Base-by-base conservation (phyloP, 768 basidiomycete genomes). In the Dentipellis fragilis region DNA sequence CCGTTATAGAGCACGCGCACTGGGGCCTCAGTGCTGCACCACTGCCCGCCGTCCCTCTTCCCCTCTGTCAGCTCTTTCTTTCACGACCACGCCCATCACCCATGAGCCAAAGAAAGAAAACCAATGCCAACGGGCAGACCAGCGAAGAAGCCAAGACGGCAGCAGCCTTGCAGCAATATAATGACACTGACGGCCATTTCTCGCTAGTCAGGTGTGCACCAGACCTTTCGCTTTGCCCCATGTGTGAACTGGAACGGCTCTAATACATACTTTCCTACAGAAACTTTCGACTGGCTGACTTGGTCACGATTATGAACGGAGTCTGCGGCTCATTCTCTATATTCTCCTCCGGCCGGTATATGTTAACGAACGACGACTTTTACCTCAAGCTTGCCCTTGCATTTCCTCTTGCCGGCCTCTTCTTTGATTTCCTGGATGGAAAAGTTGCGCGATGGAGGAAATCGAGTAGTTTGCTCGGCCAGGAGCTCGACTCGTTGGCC, bases 241-340 rank as follows among this genome's bases (percentile, higher is more conserved):
- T 49, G 12, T 35, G 34, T 39, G n/a, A 45, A 23, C 35, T 49
- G 56, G 54, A 51, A 48, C 54, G 52, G 62, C 62, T 60, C 55
- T 61, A 57, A 55, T 57, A 22, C 53, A 54, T 54, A 54, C 54
- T n/a, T 56, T 45, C 53, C 14, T 59, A 17, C 64, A 96, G 96
- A 63, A 98, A 97, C 71, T 99, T 99, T 68, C 90, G 94, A 53
- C 81, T 98, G 23, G 96, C 96, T 61, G 96, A 99, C 75, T 79
- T 96, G 52, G 93, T 99, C 64, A 99, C 96, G 37, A 93, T 99
- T 61, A 93, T 94, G 87, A 99, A 99, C 68, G 96, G 96, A 47
- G 87, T 98, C 69, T 99, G 96, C 72, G 96, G 96, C 56, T 89
- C 89, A 16, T 86, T 95, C 63, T 97, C 93, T 23, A 81, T 99